A percentile compares a stretch with the other conserved stretches of the same genome.
These are phyloP conservation scores for Lachnellula cervina DNA, from an alignment of 2,329 filamentous ascomycete genomes.

Conservation along the genomic window DNA sequence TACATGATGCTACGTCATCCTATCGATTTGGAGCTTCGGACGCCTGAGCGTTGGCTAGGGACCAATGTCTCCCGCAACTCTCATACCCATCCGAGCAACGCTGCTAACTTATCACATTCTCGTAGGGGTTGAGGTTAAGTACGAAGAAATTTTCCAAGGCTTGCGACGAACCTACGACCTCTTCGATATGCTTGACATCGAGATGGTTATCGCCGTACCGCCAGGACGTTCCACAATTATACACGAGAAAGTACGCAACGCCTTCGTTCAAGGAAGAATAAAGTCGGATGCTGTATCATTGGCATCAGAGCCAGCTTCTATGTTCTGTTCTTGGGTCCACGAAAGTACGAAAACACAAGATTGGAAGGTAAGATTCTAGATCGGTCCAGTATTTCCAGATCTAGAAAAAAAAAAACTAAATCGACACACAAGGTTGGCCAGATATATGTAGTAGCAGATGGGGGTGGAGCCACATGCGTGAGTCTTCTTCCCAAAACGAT, in stretches of 20 bases:
- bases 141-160: neutral
- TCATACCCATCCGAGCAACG: neutral
- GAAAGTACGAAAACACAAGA: neutral
- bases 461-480: constrained; percentile 14
- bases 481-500: neutral
- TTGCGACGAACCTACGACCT: neutral
- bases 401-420: neutral
- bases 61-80: too few species aligned
- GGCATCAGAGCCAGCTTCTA: constrained; percentile 12
- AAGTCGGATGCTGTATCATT: constrained; percentile 5
- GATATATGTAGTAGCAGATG: constrained; percentile 8
- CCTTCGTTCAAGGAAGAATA: constrained; percentile 10
- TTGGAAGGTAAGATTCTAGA: neutral
- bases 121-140: neutral
- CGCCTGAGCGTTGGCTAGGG: too few species aligned
- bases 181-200: constrained; percentile 4
- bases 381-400: neutral
- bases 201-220: constrained; percentile 14
- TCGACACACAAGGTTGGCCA: constrained; percentile 3
- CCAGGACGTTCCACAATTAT: constrained; percentile 11
- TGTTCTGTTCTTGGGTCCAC: constrained; percentile 12
- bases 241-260: constrained; percentile 8
- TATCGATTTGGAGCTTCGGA: too few species aligned
- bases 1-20: neutral
- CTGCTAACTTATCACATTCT: neutral